Evolutionary conservation across 129 eudicot species (phyloP), one percentile per base, ranked within the genome.

Genomic region (Helianthus tuberosus): DNA sequence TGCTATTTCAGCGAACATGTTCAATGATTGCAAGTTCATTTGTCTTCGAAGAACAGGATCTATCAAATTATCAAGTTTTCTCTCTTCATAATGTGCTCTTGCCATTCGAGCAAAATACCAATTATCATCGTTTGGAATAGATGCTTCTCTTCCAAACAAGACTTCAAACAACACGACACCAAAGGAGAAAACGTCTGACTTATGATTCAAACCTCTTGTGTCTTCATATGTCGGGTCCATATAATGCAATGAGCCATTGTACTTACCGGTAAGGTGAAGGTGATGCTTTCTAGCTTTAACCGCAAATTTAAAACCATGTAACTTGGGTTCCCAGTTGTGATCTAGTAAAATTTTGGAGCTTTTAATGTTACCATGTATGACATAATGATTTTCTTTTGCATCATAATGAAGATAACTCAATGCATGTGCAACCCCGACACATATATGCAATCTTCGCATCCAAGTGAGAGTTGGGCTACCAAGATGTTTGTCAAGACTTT

Each of bases 101-200:
- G 52, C 52, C 15, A 48, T 2, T 12, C 13, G 52, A 47, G 51
- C 51, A 1, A 47, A 47, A 11, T 10, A 8, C 51, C 51, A 47
- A 10, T 47, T 48, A 48, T 48, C 52, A 48, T 48, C 6, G 15
- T 48, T 48, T 48, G 13, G 14, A 11, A 48, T 48, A 48, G 52
- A 11, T 48, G 52, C 52, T 48, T 48, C 15, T 13, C 16, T 61
- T 11, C 66, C 66, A 61, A 61, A 61, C 66, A 29, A 1, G 11
- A 61, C 17, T 61, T 61, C 66, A 61, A 61, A 61, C 66, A 61
- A 61, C 66, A 61, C 27, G 20, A 61, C 66, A 61, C 66, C 66
- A 61, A 61, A 61, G 36, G 66, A 61, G 9, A 61, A 61, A 3
- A 61, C 17, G 66, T 61, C 66, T 0, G 66, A 61, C 66, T 61